Conservation (phyloP, 140 eudicot species). For the Flaveria floridana region DNA sequence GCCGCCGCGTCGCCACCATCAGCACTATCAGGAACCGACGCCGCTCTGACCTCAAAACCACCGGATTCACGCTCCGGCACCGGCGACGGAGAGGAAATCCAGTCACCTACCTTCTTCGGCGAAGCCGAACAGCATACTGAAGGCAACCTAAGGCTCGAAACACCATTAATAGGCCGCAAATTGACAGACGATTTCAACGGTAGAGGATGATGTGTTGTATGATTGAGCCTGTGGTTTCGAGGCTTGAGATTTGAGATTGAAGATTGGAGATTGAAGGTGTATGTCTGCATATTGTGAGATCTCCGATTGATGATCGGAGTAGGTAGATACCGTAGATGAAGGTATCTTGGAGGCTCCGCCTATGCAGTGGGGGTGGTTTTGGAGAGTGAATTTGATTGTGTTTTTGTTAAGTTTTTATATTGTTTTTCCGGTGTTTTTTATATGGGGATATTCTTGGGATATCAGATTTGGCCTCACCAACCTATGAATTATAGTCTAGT, state of each 20-base stretch:
- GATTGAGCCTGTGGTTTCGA: slow-evolving; percentile 32
- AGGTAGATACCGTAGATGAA: slow-evolving; percentile 22
- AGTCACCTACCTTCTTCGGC: slow-evolving; percentile 33
- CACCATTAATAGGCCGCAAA: slow-evolving; percentile 16
- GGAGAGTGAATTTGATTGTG: background rate
- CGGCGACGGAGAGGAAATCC: slow-evolving; percentile 49
- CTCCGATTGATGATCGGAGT: slow-evolving; percentile 30
- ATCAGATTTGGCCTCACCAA: slow-evolving; percentile 1
- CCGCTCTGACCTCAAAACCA: slow-evolving; percentile 52
- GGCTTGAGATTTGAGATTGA: slow-evolving; percentile 36
- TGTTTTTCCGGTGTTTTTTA: slow-evolving; percentile 12
- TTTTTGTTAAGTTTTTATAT: background rate
- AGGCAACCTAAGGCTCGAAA: slow-evolving; percentile 28
- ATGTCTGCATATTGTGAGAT: slow-evolving; percentile 46
- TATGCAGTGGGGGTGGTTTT: slow-evolving; percentile 15
- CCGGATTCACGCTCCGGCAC: slow-evolving; percentile 45
- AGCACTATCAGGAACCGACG: slow-evolving; percentile 58
- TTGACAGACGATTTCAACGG: slow-evolving; percentile 34
- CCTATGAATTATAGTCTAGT: too few relatives aligned
- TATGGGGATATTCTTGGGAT: slow-evolving; percentile 28
- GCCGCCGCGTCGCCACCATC: slow-evolving; percentile 49
- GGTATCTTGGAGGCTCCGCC: slow-evolving; percentile 43
- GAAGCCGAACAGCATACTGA: slow-evolving; percentile 29
- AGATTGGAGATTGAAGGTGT: slow-evolving; percentile 34
- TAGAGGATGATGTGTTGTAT: background rate